Percentiles rank a stretch among this genome's conserved stretches.
phyloP scores from a whole-genome alignment of 2,329 filamentous ascomycete genomes.

The Sporothrix phasma region DNA sequence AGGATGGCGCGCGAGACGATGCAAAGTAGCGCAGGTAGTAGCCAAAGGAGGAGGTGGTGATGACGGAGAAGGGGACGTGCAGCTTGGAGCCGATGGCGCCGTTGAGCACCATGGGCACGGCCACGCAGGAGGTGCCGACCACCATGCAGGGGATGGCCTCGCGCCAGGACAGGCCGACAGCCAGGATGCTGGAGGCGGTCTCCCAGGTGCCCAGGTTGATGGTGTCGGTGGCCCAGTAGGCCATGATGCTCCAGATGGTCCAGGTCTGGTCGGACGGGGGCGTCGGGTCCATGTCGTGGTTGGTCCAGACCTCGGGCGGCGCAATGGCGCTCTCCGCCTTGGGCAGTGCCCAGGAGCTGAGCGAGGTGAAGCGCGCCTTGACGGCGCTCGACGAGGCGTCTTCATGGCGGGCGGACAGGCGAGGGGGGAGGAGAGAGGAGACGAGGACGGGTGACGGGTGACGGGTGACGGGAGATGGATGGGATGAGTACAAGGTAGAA shows the following conservation, averaged over 20 bases:
- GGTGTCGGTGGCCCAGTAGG: constrained; percentile 24
- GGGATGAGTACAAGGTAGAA: background rate
- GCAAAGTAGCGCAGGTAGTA: constrained; percentile 37
- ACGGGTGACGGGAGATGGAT: background rate
- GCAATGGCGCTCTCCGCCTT: constrained; percentile 26
- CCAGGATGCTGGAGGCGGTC: constrained; percentile 20
- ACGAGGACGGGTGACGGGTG: background rate
- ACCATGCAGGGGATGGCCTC: constrained; percentile 42
- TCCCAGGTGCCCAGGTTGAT: constrained; percentile 24
- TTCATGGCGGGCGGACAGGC: constrained; percentile 15
- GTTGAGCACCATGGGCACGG: constrained; percentile 42
- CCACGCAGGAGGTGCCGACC: constrained; percentile 52
- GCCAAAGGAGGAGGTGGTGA: constrained; percentile 35
- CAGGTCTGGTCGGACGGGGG: constrained; percentile 30
- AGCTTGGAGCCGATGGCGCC: constrained; percentile 37
- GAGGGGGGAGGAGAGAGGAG: background rate
- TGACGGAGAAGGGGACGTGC: constrained; percentile 39
- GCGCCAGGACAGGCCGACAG: constrained; percentile 23
- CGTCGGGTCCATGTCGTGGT: constrained; percentile 28
- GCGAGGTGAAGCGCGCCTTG: constrained; percentile 17
- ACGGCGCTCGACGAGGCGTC: constrained; percentile 1
- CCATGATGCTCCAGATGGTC: constrained; percentile 22
- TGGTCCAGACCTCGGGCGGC: constrained; percentile 25
- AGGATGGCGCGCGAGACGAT: constrained; percentile 31
- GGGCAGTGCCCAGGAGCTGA: constrained; percentile 24